Base-by-base conservation (phyloP, 2,329 filamentous ascomycete genomes). In the Xylariaceae sp. region DNA sequence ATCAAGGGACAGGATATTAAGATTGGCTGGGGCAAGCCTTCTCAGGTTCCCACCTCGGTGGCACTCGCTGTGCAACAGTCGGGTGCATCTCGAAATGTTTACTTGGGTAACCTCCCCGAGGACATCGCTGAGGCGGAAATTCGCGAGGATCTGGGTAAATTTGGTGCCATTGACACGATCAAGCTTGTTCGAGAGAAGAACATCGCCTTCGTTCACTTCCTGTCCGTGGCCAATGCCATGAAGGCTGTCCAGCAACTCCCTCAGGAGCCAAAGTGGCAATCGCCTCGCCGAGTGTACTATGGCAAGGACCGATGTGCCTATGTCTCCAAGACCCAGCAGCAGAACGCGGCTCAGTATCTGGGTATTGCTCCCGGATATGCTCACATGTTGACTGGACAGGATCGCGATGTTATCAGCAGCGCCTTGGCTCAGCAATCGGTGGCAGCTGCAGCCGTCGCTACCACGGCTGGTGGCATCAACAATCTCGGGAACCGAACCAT, bases 1-100 rank as follows among this genome's bases (percentile, higher is more conserved):
- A 95, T 98, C 72, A 90, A 95, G 69, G 91, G 91, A 19, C 93
- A 97, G 72, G 93, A 98, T 64, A 96, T 98, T 74, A 98, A 98
- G 76, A 90, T 98, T 57, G 93, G 93, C 49, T 98, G 93, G 93
- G 93, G 93, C 50, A 98, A 98, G 71, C 91, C 93, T 24, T 97
- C 93, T 3, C 91, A 95, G 67, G 93, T 98, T 1, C 93, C 93
- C 3, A 97, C 91, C 2, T 97, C 93, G 2, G 93, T 98, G 35
- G 89, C 90, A n/a, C 75, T 97, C 43, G 91, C 93, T 35, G 93
- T 97, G 24, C 93, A 98, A 70, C 93, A 98, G 67, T 96, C 90
- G 11, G 90, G 90, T 39, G 93, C 93, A 22, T 98, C 93, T 15
- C 82, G 93, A 51, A 98, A 98, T 61, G 93, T 98, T 26, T 98